Percentiles rank a stretch among this genome's conserved stretches.
Evolutionary conservation across 2,329 filamentous ascomycete genomes (phyloP).

Genomic region (Huntiella bhutanensis): DNA sequence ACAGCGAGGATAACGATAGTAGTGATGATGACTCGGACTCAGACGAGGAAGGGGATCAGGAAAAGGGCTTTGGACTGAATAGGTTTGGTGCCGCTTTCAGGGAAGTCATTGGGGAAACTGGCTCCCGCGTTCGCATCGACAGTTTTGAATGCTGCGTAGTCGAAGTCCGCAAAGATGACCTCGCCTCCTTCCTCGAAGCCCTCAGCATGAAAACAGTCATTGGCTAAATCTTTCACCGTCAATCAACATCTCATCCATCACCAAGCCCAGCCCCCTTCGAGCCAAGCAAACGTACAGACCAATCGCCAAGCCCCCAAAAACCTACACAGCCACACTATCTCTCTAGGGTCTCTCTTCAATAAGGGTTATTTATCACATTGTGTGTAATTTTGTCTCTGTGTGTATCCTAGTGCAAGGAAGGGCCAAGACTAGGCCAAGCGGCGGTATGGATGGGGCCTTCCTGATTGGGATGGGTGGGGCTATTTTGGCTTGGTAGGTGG

Average conservation of each 20-base stretch:
- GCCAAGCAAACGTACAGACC: too few species aligned
- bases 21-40: constrained; percentile 30
- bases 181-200: constrained; percentile 75
- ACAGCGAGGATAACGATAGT: constrained; percentile 14
- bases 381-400: not conserved
- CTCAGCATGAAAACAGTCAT: constrained; percentile 81
- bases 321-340: too few species aligned
- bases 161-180: constrained; percentile 91
- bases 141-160: constrained; percentile 96
- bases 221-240: constrained; percentile 21
- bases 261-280: not conserved
- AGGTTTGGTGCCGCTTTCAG: constrained; percentile 90
- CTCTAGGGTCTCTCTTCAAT: not conserved
- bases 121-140: constrained; percentile 74
- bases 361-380: not conserved
- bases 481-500: too few species aligned
- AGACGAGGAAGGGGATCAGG: constrained; percentile 32
- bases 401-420: not conserved
- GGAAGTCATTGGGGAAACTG: constrained; percentile 82
- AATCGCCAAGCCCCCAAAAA: too few species aligned
- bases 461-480: too few species aligned
- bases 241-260: not conserved
- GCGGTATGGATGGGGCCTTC: too few species aligned
- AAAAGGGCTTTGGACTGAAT: constrained; percentile 59
- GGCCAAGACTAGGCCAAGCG: not conserved